These are phyloP conservation scores for Lobosporangium transversale DNA, from an alignment of 192 early-diverging fungal species.

Conservation along the genomic window DNA sequence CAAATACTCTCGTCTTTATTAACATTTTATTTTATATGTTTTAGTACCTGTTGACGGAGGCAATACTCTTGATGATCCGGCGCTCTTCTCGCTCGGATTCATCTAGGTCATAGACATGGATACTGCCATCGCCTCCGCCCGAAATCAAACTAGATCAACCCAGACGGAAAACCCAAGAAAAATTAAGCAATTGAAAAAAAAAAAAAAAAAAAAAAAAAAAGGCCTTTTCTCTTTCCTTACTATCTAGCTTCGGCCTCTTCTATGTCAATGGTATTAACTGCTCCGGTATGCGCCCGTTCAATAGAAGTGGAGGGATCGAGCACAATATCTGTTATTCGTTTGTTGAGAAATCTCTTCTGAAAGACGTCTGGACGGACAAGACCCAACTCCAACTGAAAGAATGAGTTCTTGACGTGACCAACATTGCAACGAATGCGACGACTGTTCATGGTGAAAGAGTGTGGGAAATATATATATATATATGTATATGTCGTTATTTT, in stretches of 20 bases:
- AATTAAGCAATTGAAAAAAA: too few species aligned
- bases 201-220: background rate
- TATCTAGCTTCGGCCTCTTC: constrained; percentile 65
- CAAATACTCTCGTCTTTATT: too few species aligned
- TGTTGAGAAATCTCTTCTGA: constrained; percentile 10
- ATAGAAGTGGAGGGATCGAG: constrained; percentile 36
- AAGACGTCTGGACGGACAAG: constrained; percentile 4
- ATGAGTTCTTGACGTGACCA: constrained; percentile 5
- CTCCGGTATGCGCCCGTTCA: constrained; percentile 41
- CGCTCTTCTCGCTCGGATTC: constrained; percentile 40
- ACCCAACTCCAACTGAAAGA: constrained; percentile 18
- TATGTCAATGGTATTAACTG: constrained; percentile 61
- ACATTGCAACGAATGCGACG: background rate
- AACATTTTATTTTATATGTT: background rate
- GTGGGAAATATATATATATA: too few species aligned
- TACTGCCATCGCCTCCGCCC: constrained; percentile 68
- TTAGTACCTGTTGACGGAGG: constrained; percentile 16
- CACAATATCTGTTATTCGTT: constrained; percentile 17
- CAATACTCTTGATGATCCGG: constrained; percentile 39
- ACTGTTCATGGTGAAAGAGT: background rate
- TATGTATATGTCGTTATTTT: too few species aligned
- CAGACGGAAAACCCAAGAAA: too few species aligned
- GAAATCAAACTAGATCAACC: too few species aligned
- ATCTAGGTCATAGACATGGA: constrained; percentile 73
- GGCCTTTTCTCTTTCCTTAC: constrained; percentile 41